Percentiles rank a stretch among this genome's conserved stretches.
Evolutionary conservation across 257 asterid genomes (phyloP).

Genomic region (Primulina tabacum): DNA sequence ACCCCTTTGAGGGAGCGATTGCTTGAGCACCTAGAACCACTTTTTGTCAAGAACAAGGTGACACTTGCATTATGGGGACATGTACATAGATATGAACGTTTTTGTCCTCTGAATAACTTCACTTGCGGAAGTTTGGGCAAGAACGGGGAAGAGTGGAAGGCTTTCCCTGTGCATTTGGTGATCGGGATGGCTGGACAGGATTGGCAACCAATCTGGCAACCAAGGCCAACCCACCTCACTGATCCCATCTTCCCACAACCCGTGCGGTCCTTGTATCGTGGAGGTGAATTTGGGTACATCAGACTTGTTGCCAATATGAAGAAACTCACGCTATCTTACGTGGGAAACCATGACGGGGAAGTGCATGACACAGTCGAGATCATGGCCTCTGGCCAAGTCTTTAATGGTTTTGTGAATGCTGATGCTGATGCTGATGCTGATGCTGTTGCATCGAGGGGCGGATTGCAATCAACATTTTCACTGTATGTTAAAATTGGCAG

Average conservation of each 20-base stretch:
- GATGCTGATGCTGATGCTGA: slow-evolving; percentile 15
- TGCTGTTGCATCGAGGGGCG: neutral
- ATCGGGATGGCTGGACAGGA: slow-evolving; percentile 97
- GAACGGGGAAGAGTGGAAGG: slow-evolving; percentile 39
- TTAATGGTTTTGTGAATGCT: slow-evolving; percentile 36
- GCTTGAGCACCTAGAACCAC: slow-evolving; percentile 67
- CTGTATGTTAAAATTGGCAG: slow-evolving; percentile 56
- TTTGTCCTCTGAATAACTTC: slow-evolving; percentile 77
- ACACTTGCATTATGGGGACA: slow-evolving; percentile 90
- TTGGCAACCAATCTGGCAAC: slow-evolving; percentile 91
- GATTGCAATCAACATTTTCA: slow-evolving; percentile 30
- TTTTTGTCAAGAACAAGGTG: slow-evolving; percentile 66
- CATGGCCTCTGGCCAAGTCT: slow-evolving; percentile 65
- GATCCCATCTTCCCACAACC: slow-evolving; percentile 86
- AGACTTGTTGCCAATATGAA: slow-evolving; percentile 61
- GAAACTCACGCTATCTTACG: slow-evolving; percentile 63
- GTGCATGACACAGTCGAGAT: slow-evolving; percentile 86
- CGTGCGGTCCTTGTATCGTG: slow-evolving; percentile 60
- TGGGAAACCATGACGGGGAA: slow-evolving; percentile 87
- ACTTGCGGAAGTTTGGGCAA: slow-evolving; percentile 64
- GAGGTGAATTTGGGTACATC: slow-evolving; percentile 80
- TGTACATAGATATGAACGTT: slow-evolving; percentile 83
- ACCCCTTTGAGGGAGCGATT: slow-evolving; percentile 54
- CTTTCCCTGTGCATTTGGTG: slow-evolving; percentile 69
- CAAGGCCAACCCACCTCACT: slow-evolving; percentile 53